A percentile compares a stretch with the other conserved stretches of the same genome.
These are phyloP conservation scores for Fusarium subglutinans DNA, from an alignment of 2,329 filamentous ascomycete species.

Conservation along the genomic window DNA sequence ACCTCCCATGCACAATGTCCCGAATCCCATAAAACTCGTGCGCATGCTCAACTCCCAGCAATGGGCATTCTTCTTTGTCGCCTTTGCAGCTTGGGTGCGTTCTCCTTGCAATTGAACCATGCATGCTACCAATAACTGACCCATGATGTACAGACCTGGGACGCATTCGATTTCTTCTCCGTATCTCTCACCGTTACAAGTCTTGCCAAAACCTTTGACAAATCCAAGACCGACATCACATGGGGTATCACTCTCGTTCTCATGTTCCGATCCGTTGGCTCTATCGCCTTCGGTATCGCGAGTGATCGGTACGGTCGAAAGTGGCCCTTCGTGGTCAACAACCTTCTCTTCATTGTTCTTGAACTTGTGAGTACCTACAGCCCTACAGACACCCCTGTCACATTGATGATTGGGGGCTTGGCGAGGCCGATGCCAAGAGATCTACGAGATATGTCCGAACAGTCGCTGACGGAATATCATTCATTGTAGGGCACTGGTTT, in stretches of 20 bases:
- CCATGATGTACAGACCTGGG: slow-evolving; percentile 59
- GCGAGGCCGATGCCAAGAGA: not conserved
- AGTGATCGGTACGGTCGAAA: slow-evolving; percentile 67
- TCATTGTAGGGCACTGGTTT: slow-evolving; percentile 69
- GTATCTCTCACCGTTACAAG: slow-evolving; percentile 67
- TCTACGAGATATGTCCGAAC: not conserved
- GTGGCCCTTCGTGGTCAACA: slow-evolving; percentile 81
- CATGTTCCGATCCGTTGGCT: slow-evolving; percentile 67
- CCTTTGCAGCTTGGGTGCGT: slow-evolving; percentile 66
- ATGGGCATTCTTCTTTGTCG: slow-evolving; percentile 65
- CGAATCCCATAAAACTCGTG: slow-evolving; percentile 62
- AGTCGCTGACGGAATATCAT: slow-evolving; percentile 10
- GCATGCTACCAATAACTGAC: not conserved
- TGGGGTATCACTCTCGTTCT: slow-evolving; percentile 72
- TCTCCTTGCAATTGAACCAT: too few relatives aligned
- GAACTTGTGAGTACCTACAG: slow-evolving; percentile 66
- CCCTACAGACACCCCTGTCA: not conserved
- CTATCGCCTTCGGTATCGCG: slow-evolving; percentile 63
- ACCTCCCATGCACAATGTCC: slow-evolving; percentile 63
- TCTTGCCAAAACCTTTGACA: slow-evolving; percentile 62
- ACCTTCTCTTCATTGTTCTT: slow-evolving; percentile 75
- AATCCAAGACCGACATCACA: slow-evolving; percentile 66
- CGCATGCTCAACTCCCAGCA: slow-evolving; percentile 59
- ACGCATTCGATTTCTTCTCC: slow-evolving; percentile 74
- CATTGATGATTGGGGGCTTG: not conserved